phyloP scores from a whole-genome alignment of 1,284 basidiomycete genomes.

The Leccinum griseonigrum region DNA sequence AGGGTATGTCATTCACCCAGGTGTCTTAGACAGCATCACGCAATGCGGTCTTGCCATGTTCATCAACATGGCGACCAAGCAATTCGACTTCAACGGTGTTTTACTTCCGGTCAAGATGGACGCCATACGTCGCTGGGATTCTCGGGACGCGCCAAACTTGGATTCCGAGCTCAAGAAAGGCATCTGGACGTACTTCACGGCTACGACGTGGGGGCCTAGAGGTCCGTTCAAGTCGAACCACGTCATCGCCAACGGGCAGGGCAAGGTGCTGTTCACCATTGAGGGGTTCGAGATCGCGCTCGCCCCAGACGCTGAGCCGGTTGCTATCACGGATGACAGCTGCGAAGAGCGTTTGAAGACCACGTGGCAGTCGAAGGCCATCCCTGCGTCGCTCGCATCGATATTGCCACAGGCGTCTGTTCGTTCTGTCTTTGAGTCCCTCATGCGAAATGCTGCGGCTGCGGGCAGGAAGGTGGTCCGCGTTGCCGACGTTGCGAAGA shows the following conservation, averaged over 20 bases:
- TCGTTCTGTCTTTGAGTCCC: conserved; percentile 16
- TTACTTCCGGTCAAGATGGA: conserved; percentile 31
- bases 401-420: conserved; percentile 11
- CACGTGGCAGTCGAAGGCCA: conserved; percentile 26
- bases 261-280: conserved; percentile 28
- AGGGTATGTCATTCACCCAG: conserved; percentile 31
- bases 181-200: conserved; percentile 28
- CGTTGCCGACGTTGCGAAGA: conserved; percentile 23
- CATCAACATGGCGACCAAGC: conserved; percentile 31
- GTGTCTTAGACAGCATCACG: conserved; percentile 32
- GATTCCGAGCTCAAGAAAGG: conserved; percentile 29
- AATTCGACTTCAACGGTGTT: conserved; percentile 32
- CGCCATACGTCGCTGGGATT: conserved; percentile 30
- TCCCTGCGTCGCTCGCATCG: conserved; percentile 16
- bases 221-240: conserved; percentile 31
- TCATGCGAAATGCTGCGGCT: conserved; percentile 14
- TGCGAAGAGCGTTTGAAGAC: conserved; percentile 27
- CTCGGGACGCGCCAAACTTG: conserved; percentile 18
- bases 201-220: conserved; percentile 20
- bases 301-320: conserved; percentile 27
- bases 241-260: conserved; percentile 26
- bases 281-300: conserved; percentile 31
- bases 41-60: conserved; percentile 32
- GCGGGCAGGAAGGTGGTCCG: conserved; percentile 22
- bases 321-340: conserved; percentile 24